A percentile compares a stretch with the other conserved stretches of the same genome.
Conservation (phyloP, 2,329 filamentous ascomycete genomes). For the Cadophora gregata region DNA sequence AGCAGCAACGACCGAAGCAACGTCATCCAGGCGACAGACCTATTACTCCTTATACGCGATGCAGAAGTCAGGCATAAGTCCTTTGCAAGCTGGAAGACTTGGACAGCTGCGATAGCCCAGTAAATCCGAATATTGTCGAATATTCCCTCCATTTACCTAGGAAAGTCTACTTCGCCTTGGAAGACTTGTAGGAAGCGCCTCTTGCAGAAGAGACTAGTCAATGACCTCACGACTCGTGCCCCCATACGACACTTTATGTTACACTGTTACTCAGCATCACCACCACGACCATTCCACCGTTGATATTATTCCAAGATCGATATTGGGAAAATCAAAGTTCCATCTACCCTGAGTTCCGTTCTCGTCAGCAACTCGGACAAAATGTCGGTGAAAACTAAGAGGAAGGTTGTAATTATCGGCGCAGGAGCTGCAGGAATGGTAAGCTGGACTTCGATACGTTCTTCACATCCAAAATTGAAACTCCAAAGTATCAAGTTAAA, state of each 20-base stretch:
- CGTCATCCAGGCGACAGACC: neutral
- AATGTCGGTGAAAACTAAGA: conserved; percentile 37
- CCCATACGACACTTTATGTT: neutral
- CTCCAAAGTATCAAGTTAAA: neutral
- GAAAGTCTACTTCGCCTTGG: neutral
- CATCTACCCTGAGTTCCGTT: neutral
- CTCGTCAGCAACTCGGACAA: neutral
- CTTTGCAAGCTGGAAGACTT: neutral
- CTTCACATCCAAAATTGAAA: neutral
- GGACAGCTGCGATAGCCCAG: neutral
- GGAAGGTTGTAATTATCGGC: conserved; percentile 64
- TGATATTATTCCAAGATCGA: too few species aligned
- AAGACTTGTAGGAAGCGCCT: neutral
- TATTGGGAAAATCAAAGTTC: neutral
- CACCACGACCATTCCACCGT: neutral
- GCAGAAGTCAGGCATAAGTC: neutral
- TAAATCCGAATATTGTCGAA: neutral
- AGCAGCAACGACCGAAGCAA: neutral
- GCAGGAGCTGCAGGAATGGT: conserved; percentile 69
- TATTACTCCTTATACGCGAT: too few species aligned
- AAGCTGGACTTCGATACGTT: conserved; percentile 18
- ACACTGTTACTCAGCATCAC: too few species aligned
- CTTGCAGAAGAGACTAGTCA: neutral
- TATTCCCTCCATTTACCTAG: neutral
- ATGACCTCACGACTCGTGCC: conserved; percentile 12